phyloP scores from a whole-genome alignment of 768 basidiomycete genomes.

The Naematelia encephala region DNA sequence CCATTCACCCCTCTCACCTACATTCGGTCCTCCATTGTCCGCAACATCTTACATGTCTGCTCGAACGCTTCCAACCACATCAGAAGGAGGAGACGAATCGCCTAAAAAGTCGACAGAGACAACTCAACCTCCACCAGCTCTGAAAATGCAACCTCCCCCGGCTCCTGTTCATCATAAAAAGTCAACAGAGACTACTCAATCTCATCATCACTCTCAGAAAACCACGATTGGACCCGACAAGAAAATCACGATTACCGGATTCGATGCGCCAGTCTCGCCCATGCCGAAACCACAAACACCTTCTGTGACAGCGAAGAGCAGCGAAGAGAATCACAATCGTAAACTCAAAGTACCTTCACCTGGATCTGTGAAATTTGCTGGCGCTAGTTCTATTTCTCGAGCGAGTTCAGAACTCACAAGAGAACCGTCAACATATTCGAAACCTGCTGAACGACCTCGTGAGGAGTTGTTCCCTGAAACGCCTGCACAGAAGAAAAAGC shows the following conservation, averaged over 20 bases:
- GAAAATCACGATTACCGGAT: conserved; percentile 35
- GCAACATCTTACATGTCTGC: conserved; percentile 11
- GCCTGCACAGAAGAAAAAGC: conserved; percentile 42
- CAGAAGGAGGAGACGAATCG: conserved; percentile 8
- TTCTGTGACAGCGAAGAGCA: conserved; percentile 1
- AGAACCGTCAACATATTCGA: conserved; percentile 8
- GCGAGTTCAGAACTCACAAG: conserved; percentile 8
- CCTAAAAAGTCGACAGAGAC: conserved; percentile 21
- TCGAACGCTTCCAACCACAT: conserved; percentile 1
- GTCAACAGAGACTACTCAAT: no score
- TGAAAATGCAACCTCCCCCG: no score
- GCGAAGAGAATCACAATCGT: background rate
- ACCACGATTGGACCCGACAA: conserved; percentile 6
- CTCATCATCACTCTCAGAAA: conserved; percentile 1
- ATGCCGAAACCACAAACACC: conserved; percentile 19
- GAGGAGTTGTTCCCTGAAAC: conserved; percentile 46
- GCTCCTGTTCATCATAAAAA: no score
- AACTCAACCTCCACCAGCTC: no score
- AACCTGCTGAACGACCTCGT: conserved; percentile 39
- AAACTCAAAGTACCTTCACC: conserved; percentile 7
- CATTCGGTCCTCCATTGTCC: conserved; percentile 13
- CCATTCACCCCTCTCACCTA: conserved; percentile 41
- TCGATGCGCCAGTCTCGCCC: conserved; percentile 36
- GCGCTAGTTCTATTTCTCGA: conserved; percentile 4
- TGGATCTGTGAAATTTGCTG: conserved; percentile 4